phyloP scores from a whole-genome alignment of 257 asterid species.

The Orobanche coerulescens region DNA sequence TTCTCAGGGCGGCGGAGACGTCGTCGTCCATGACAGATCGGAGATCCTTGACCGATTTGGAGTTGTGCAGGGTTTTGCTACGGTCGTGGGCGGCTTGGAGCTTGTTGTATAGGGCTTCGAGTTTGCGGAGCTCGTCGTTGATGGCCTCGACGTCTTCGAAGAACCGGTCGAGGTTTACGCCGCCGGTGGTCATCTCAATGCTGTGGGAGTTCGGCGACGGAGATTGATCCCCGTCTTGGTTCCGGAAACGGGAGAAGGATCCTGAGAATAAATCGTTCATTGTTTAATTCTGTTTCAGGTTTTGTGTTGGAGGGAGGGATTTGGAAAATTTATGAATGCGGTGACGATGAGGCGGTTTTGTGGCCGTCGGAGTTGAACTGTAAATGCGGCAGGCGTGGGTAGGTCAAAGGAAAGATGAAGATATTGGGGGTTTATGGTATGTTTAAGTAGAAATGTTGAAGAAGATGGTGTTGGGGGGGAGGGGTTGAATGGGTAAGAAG shows the following conservation, averaged over 20 bases:
- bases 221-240: conserved; percentile 27
- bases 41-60: conserved; percentile 26
- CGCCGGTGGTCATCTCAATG: conserved; percentile 32
- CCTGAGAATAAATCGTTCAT: conserved; percentile 61
- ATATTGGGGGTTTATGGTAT: neutral
- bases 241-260: conserved; percentile 46
- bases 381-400: neutral
- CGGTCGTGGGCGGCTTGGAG: conserved; percentile 56
- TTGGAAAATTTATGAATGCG: neutral
- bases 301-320: neutral
- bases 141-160: conserved; percentile 61
- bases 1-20: conserved; percentile 28
- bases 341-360: neutral
- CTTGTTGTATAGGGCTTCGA: conserved; percentile 44
- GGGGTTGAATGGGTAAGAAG: neutral
- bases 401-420: neutral
- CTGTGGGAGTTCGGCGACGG: conserved; percentile 32
- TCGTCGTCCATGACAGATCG: conserved; percentile 25
- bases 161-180: conserved; percentile 52
- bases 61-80: conserved; percentile 43
- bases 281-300: neutral
- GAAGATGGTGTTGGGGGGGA: neutral
- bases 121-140: conserved; percentile 54
- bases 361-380: too few species aligned
- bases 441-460: neutral